Percentiles rank a stretch among this genome's conserved stretches.
Conservation (phyloP, 78 protist species). For the Bodo saltans region DNA sequence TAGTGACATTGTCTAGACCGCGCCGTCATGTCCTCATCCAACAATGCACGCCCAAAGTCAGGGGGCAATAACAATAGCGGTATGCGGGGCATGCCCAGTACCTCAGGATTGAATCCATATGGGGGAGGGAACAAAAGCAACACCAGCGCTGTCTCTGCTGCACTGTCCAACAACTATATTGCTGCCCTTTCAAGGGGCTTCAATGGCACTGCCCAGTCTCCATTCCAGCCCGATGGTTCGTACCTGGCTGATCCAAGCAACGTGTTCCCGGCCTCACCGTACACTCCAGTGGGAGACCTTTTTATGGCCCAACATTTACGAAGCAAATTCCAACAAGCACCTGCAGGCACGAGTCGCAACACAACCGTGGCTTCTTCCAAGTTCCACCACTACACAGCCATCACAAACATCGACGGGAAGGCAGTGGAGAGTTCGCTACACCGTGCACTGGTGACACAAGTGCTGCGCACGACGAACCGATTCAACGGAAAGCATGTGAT, state of each 20-base stretch:
- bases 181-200: too few relatives aligned
- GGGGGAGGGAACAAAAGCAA: too few relatives aligned
- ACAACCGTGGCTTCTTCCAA: background rate
- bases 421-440: background rate
- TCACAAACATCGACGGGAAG: background rate
- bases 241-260: background rate
- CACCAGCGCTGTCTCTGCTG: too few relatives aligned
- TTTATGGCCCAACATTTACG: background rate
- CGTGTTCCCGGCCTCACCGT: background rate
- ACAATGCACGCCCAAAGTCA: too few relatives aligned
- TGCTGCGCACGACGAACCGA: background rate
- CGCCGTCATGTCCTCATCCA: too few relatives aligned
- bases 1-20: too few relatives aligned
- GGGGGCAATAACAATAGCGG: too few relatives aligned
- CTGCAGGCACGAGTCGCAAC: background rate
- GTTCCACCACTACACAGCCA: background rate
- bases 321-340: background rate
- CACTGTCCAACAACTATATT: too few relatives aligned
- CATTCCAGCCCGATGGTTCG: too few relatives aligned
- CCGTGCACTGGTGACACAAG: background rate
- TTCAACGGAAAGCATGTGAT: background rate
- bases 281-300: background rate
- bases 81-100: too few relatives aligned
- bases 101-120: too few relatives aligned
- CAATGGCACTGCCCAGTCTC: too few relatives aligned